Base-by-base conservation (phyloP, 2,329 filamentous ascomycete species). In the Fusarium sp. region DNA sequence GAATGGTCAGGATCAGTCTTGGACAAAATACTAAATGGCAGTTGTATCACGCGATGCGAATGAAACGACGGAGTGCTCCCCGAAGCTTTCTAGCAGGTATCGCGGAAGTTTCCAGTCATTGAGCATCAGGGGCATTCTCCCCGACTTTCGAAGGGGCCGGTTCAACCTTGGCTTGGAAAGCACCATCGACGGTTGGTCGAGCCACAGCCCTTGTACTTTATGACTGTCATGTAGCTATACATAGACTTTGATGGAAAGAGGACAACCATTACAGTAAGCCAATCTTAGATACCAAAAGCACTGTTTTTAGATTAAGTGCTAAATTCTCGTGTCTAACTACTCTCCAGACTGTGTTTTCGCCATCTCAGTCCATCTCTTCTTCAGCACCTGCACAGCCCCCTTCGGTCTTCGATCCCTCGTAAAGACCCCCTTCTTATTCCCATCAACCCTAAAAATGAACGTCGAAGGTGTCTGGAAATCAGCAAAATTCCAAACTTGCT, bases 401-500 rank as follows among this genome's bases (percentile, higher is more conserved):
- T 66, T 64, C 7, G 54, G 59, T 50, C 51, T 64, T 3, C 59
- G 37, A 23, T 71, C 68, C 7, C 63, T 30, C 3, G 68, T 71
- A 43, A 71, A 71, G 1, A 68, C 43, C 3, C 68, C 68, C 47
- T 71, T 71, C 30, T 71, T 71, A n/a, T 71, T 71, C 0, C 66
- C 66, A 40, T 70, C 63, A 13, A 71, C 66, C 5, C 68, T 37
- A 11, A 70, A 71, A 20, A 70, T 68, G 7, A 63, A 51, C 4
- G 9, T 61, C 6, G 55, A 62, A 2, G 59, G 53, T 0, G 53
- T 56, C 21, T 70, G 66, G 7, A 71, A 71, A 50, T 71, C 68
- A 7, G 68, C 68, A 40, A 71, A 71, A 18, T 63, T 70, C 68
- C 63, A 71, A 2, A 71, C 66, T 7, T 71, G 63, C 41, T 71